Conservation (phyloP, 768 basidiomycete species). For the Lenzites betulinus region DNA sequence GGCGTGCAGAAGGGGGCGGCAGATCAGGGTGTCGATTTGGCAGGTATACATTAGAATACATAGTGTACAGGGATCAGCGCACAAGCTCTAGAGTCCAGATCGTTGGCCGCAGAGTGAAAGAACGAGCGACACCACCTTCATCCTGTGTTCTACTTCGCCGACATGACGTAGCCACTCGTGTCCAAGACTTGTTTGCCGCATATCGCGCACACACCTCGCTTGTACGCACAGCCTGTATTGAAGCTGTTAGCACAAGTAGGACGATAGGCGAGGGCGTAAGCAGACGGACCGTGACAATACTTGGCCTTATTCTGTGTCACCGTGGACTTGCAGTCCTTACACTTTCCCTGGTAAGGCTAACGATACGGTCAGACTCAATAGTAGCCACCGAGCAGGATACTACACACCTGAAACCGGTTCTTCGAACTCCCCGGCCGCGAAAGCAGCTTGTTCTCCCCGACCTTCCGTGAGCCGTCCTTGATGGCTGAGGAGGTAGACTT, state of each 20-base stretch:
- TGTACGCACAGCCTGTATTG: slow-evolving; percentile 77
- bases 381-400: background rate
- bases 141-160: slow-evolving; percentile 58
- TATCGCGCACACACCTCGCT: slow-evolving; percentile 84
- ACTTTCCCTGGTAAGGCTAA: slow-evolving; percentile 84
- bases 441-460: slow-evolving; percentile 80
- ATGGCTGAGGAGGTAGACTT: slow-evolving; percentile 69
- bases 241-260: background rate
- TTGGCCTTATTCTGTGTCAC: slow-evolving; percentile 86
- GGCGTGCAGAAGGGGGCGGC: background rate
- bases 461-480: slow-evolving; percentile 77
- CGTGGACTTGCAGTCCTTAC: slow-evolving; percentile 84
- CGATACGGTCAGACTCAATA: background rate
- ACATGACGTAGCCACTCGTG: slow-evolving; percentile 83
- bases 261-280: background rate
- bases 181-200: slow-evolving; percentile 87
- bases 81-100: slow-evolving; percentile 20
- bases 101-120: background rate
- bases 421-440: slow-evolving; percentile 68
- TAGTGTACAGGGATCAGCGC: slow-evolving; percentile 12
- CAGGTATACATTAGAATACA: slow-evolving; percentile 15
- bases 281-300: slow-evolving; percentile 78
- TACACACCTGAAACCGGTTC: slow-evolving; percentile 74
- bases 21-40: background rate
- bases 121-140: slow-evolving; percentile 8